Evolutionary conservation across 805 yeast species (phyloP), one percentile per base, ranked within the genome.

Genomic region (Cyberlindnera lachancei): DNA sequence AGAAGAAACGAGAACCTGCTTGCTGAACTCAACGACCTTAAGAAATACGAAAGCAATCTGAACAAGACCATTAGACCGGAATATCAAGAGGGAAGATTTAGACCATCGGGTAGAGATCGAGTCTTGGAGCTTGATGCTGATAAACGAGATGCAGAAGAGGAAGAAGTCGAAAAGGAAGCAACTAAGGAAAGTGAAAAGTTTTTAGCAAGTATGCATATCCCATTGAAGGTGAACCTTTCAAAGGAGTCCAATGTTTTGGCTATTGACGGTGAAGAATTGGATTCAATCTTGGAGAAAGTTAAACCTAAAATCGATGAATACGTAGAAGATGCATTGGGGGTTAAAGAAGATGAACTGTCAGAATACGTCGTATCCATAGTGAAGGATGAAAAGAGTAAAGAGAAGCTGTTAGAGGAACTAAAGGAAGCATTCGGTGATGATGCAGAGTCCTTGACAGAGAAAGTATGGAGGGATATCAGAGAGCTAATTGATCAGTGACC

Each of bases 251-350:
- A 45, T 17, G 25, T 26, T 15, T 20, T 32, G 18, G 27, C 26
- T 3, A 11, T 39, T 17, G 43, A 31, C 25, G 45, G 43, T 12
- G 44, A 30, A 3, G 25, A 40, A 19, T 31, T 56, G 4, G 37
- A 34, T 2, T 7, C 21, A 3, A 22, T 50, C 4, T 36, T 59
- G 17, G 46, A 36, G 0, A 19, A 44, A 7, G 41, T 72, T 16
- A 55, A 56, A 20, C 42, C 45, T 1, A 64, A 63, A 37, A 54
- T 73, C 15, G 60, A 56, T n/a, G 51, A 49, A 4, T 56, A 70
- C 29, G 52, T 75, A 20, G 74, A 65, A 34, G 75, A 73, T 35
- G 68, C 61, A 35, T 48, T 75, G 29, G 82, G 80, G 2, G 57
- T 70, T 27, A 55, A 58, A 31, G 83, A 75, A 38, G 73, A 68